Evolutionary conservation across 257 asterid species (phyloP).

Genomic region (Fraxinus cuspidata): DNA sequence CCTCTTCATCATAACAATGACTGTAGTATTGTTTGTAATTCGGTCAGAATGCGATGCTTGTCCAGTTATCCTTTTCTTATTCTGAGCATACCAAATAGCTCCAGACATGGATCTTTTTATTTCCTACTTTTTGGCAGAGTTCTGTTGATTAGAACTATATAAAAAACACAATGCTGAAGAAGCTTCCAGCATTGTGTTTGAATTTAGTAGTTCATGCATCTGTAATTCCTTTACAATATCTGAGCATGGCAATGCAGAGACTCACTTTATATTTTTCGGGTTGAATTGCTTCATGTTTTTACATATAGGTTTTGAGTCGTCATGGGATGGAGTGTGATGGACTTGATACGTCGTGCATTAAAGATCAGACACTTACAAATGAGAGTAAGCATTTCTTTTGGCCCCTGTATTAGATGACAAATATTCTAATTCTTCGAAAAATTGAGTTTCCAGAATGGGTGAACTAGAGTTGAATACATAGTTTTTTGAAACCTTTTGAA

Average conservation of each 20-base stretch:
- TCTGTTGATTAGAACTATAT: not conserved
- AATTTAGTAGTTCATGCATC: not conserved
- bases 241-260: not conserved
- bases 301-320: constrained; percentile 73
- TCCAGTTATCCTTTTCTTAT: not conserved
- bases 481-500: constrained; percentile 37
- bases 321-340: constrained; percentile 71
- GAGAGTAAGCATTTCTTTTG: constrained; percentile 58
- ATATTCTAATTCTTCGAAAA: constrained; percentile 3
- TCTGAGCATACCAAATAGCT: not conserved
- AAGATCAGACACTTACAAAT: constrained; percentile 77
- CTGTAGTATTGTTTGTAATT: not conserved
- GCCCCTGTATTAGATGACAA: constrained; percentile 6
- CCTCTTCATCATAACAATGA: not conserved
- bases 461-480: constrained; percentile 12
- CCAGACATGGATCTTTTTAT: not conserved
- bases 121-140: not conserved
- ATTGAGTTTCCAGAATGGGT: not conserved
- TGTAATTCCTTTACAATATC: not conserved
- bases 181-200: not conserved
- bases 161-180: not conserved
- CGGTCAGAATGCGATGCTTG: not conserved
- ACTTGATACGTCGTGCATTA: constrained; percentile 59
- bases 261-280: constrained; percentile 3
- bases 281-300: constrained; percentile 26